Evolutionary conservation across 169 alveolate genomes (phyloP).

Genomic region (Plasmodium yoelii): DNA sequence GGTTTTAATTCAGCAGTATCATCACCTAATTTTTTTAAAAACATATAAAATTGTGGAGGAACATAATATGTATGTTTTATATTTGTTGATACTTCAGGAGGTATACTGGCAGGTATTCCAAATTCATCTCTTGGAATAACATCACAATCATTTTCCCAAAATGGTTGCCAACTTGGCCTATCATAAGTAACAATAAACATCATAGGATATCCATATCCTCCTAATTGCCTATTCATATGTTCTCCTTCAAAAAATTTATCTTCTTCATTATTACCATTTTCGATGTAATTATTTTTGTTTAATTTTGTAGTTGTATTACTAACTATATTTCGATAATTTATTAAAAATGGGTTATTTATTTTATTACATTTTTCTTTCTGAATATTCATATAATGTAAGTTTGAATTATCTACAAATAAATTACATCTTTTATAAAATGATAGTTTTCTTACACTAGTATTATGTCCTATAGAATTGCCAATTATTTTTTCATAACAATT

Average conservation of each 20-base stretch:
- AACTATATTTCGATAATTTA: background rate
- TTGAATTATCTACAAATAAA: no score
- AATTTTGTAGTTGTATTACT: background rate
- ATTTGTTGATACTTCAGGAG: slow-evolving; percentile 85
- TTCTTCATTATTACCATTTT: slow-evolving; percentile 4
- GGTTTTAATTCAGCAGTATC: slow-evolving; percentile 92
- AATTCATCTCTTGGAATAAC: slow-evolving; percentile 87
- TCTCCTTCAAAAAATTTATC: slow-evolving; percentile 59
- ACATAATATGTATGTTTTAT: slow-evolving; percentile 86
- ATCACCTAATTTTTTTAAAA: slow-evolving; percentile 91
- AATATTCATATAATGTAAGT: no score
- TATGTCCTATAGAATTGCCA: background rate
- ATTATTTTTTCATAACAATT: background rate
- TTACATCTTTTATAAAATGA: no score
- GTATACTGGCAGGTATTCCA: slow-evolving; percentile 84
- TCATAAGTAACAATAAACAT: slow-evolving; percentile 82
- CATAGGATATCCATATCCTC: slow-evolving; percentile 85
- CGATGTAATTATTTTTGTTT: background rate
- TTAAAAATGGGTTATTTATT: background rate
- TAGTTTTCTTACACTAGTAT: no score
- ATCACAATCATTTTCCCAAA: slow-evolving; percentile 80
- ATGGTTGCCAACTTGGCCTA: slow-evolving; percentile 86
- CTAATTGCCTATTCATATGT: slow-evolving; percentile 52
- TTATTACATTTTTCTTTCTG: background rate
- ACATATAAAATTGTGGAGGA: slow-evolving; percentile 93